Conservation (phyloP, 345 rosid species). For the Syzygium jambos region DNA sequence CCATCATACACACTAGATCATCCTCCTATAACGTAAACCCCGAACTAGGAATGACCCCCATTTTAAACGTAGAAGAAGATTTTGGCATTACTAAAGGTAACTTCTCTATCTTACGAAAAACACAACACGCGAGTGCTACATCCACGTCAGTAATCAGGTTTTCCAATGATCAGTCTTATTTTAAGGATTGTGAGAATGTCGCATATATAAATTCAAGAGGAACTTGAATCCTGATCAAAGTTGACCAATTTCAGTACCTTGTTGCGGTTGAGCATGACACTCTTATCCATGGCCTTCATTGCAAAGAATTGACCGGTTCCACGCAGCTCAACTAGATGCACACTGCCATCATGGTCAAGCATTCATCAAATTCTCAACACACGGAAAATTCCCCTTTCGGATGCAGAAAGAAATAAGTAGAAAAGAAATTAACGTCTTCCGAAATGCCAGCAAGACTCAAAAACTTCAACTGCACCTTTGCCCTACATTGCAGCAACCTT, state of each 20-base stretch:
- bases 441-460: background rate
- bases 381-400: background rate
- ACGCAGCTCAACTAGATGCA: conserved; percentile 79
- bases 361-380: background rate
- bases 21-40: background rate
- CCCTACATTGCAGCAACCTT: background rate
- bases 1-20: background rate
- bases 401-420: background rate
- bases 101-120: background rate
- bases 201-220: background rate
- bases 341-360: conserved; percentile 34
- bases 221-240: background rate
- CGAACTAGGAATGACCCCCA: background rate
- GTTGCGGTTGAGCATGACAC: conserved; percentile 82
- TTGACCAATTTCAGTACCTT: conserved; percentile 36
- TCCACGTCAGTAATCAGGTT: background rate
- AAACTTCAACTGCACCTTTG: background rate
- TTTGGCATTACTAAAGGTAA: background rate
- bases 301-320: conserved; percentile 71
- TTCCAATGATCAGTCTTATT: background rate
- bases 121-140: background rate
- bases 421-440: background rate
- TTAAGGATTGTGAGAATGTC: background rate
- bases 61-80: background rate
- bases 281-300: conserved; percentile 97